Evolutionary conservation across 2,329 filamentous ascomycete species (phyloP).

Genomic region (Aspergillus floridensis): DNA sequence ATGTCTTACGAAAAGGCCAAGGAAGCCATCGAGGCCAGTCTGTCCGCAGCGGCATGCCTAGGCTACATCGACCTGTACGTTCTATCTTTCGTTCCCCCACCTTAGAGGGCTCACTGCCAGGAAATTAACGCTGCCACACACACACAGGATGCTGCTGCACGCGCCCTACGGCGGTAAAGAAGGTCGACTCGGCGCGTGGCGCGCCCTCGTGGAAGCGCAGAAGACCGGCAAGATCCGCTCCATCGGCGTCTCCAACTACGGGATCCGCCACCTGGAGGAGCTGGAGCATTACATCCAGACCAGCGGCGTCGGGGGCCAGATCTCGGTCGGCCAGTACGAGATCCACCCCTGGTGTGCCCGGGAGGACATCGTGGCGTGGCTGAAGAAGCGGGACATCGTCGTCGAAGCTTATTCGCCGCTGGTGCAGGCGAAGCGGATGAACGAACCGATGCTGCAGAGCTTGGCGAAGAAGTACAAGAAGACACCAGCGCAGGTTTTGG

Average conservation of each 20-base stretch:
- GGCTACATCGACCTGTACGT: slow-evolving; percentile 63
- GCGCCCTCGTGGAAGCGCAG: slow-evolving; percentile 41
- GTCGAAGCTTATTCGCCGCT: slow-evolving; percentile 57
- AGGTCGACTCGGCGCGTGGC: slow-evolving; percentile 40
- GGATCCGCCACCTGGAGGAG: slow-evolving; percentile 41
- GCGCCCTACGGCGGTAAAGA: slow-evolving; percentile 40
- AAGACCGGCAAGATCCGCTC: slow-evolving; percentile 40
- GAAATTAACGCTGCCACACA: background rate
- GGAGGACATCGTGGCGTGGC: slow-evolving; percentile 78
- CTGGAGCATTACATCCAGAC: slow-evolving; percentile 39
- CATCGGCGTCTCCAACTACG: slow-evolving; percentile 43
- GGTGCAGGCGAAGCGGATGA: slow-evolving; percentile 46
- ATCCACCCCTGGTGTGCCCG: slow-evolving; percentile 84
- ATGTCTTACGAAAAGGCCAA: slow-evolving; percentile 65
- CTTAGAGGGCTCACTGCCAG: background rate
- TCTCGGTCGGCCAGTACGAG: slow-evolving; percentile 85
- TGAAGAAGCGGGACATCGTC: slow-evolving; percentile 59
- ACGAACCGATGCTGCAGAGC: slow-evolving; percentile 53
- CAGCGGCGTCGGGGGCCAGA: slow-evolving; percentile 55
- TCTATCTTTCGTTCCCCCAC: background rate
- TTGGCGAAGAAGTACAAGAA: slow-evolving; percentile 58
- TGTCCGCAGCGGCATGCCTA: slow-evolving; percentile 60
- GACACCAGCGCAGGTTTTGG: slow-evolving; percentile 56
- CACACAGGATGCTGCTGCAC: slow-evolving; percentile 38
- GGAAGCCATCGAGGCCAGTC: slow-evolving; percentile 61